Evolutionary conservation across 2,329 filamentous ascomycete genomes (phyloP), one percentile per base, ranked within the genome.

Genomic region (Tolypocladium sp.): DNA sequence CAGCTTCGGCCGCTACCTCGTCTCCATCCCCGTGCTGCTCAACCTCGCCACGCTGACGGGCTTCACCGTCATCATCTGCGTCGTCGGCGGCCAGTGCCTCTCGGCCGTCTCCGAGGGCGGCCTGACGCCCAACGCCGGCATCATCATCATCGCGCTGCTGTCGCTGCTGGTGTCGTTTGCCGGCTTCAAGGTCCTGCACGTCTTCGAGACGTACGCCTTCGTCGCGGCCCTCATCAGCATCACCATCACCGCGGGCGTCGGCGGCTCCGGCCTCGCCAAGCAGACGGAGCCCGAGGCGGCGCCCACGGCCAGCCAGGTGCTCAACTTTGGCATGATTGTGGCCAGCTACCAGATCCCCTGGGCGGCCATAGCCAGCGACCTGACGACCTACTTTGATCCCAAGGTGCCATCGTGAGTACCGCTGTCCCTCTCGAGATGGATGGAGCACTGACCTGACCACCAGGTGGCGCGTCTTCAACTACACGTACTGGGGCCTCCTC

Each of bases 321-420:
- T 87, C 6, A 80, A 76, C 37, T 88, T 84, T 62, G 83, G 78
- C 55, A 84, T 83, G 72, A 78, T 86, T 57, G 78, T 88, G 4
- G 83, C 85, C 0, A 82, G 82, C 0, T 87, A 85, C 66, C 81
- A 86, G 75, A 78, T 88, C 2, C 84, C 85, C 0, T 88, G 82
- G 77, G 81, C 78, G 4, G 79, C 77, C 2, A 73, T 86, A 30
- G 77, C 82, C 0, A 84, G 81, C 25, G 84, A 87, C 66, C 80
- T 87, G 59, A 82, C 82, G 0, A 83, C 83, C 0, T 88, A 87
- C 65, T 77, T 86, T 58, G 76, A 81, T 57, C 83, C 83, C 27
- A 78, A 77, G 57, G 80, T 80, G 2, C 77, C 82, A 2, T 77
- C 76, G 69, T 82, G 68, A 66, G 77, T 72, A 20, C 13, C 4